Base-by-base conservation (phyloP, 176 grass and related monocot genomes). In the Triticum dicoccoides region DNA sequence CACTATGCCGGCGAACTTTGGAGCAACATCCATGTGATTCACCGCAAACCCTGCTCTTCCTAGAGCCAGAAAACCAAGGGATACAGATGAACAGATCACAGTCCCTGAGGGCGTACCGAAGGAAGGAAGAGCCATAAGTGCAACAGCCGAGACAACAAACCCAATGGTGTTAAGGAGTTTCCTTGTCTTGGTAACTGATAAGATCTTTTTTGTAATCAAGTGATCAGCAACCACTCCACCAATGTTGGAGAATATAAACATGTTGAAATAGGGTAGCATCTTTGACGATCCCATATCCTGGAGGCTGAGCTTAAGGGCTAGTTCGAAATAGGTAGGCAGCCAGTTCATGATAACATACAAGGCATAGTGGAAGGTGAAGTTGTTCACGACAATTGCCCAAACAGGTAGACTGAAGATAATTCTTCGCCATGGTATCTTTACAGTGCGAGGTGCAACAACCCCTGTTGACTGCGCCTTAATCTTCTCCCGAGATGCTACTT, bases 341-440 rank as follows among this genome's bases (percentile, higher is more conserved):
- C 73, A 76, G 44, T 76, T 76, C 73, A 76, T 76, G 44, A 76
- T 76, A 52, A 76, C 73, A 76, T 76, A 76, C 73, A 76, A 76
- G 44, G 73, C 73, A 49, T 75, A 75, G 23, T 75, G 72, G 72
- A 76, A 76, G 44, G 73, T 76, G 44, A 76, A 76, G 24, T 76
- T 76, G 73, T 76, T 76, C 73, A 76, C 73, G 0, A 76, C 73
- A 52, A 76, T 76, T 51, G 73, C 73, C 73, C 73, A 76, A 76
- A 76, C 73, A 76, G 73, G 73, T 76, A 76, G 24, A 30, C 73
- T 76, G 44, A 76, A 76, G 24, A 76, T 76, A 76, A 76, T 76
- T 4, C 14, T 76, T 10, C 24, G 23, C 73, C 73, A 76, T 30
- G 73, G 73, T 76, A 76, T 76, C 24, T 76, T 76, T 9, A 52